Evolutionary conservation across 2,329 filamentous ascomycete species (phyloP), one percentile per base, ranked within the genome.

Genomic region (Orbilia blumenaviensis): DNA sequence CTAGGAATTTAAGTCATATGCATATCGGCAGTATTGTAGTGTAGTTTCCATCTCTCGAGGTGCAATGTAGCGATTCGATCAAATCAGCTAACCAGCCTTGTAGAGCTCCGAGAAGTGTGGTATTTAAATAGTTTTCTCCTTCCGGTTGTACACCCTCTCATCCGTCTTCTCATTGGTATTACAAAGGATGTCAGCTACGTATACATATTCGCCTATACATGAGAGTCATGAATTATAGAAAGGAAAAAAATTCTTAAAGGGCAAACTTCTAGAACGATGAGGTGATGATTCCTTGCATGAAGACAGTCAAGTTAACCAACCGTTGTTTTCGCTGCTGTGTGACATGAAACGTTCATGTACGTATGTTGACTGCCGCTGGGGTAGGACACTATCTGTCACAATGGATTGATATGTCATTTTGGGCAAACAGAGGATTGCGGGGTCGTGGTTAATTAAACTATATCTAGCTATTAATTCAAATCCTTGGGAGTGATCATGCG

Each of bases 191-290:
- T n/a, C n/a, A 34, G 14, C 48, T 34, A 56, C 52, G 32, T 56
- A 38, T 8, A 36, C 0, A 9, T n/a, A n/a, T 21, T 56, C 52
- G 38, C 16, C 60, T 32, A 44, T 4, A 29, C 4, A 12, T 50
- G 8, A 21, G n/a, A 38, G 2, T n/a, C 38, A 41, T 41, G 38
- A 7, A 21, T 21, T 2, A 8, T 46, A 9, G 14, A 34, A 34
- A 34, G 10, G 5, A 34, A 34, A 9, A 23, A 14, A 23, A 14
- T 48, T 50, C 60, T 41, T 25, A 25, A 64, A 54, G 44, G 63
- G 56, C 66, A 71, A 71, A 71, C 66, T 71, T 71, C 66, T 63
- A 42, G 66, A 71, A 71, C 2, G 14, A n/a, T 38, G 7, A 8
- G n/a, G 2, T 8, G 63, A 23, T 46, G 56, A 71, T 62, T 56